Conservation (phyloP, 257 asterid species). For the Solanum megistacrolobum region DNA sequence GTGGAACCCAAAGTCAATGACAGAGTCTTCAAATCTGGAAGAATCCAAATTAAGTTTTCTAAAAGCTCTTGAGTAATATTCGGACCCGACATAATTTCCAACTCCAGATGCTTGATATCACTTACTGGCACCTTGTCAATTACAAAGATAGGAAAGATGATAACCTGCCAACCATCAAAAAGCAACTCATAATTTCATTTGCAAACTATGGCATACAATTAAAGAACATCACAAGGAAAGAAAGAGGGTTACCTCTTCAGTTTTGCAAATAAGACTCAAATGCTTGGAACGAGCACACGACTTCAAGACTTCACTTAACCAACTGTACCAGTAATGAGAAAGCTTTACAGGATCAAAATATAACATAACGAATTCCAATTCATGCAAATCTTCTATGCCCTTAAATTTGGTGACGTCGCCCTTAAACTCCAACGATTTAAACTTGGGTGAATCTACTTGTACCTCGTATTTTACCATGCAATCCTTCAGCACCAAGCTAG, state of each 20-base stretch:
- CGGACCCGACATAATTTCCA: background rate
- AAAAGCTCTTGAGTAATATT: background rate
- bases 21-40: background rate
- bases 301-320: background rate
- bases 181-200: background rate
- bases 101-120: background rate
- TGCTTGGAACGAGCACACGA: background rate
- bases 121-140: background rate
- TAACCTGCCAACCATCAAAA: background rate
- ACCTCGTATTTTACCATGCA: background rate
- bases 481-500: background rate
- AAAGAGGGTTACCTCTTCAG: no score
- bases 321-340: background rate
- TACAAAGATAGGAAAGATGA: background rate
- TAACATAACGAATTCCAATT: background rate
- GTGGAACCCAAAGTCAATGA: background rate
- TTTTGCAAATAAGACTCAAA: background rate
- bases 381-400: background rate
- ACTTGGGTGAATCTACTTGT: background rate
- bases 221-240: no score
- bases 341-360: background rate
- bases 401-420: background rate
- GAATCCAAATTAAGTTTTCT: background rate
- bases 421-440: background rate
- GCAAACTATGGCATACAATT: no score